Base-by-base conservation (phyloP, 2,329 filamentous ascomycete genomes). In the Penicillium sp. region DNA sequence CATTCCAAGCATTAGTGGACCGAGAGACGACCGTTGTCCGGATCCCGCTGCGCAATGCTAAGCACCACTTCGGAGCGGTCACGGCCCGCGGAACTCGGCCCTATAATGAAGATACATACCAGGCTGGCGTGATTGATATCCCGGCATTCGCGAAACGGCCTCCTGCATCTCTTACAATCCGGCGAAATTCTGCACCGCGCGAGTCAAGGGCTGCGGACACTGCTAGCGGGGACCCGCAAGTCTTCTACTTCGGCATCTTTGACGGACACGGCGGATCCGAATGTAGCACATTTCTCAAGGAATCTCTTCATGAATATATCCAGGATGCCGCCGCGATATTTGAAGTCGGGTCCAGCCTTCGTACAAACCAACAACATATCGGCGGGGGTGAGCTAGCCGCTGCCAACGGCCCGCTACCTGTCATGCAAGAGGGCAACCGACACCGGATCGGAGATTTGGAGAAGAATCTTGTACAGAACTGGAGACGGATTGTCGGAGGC, bases 191-290 rank as follows among this genome's bases (percentile, higher is more conserved):
- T 23, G 38, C 58, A 9, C 54, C 58, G 78, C 56, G 85, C 85
- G 72, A 85, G 82, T 45, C 89, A 82, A 23, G 84, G 80, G 72
- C 59, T 9, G 89, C 90, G 6, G 88, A 89, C 52, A 88, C 86
- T 59, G 84, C 88, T 1, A 88, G 84, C 57, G 93, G 93, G 2
- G 93, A 97, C 67, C 93, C 93, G 1, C 93, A 97, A 69, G 87
- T 97, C 31, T 99, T 99, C 73, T 99, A 97, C 72, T 99, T 96
- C 79, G 92, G 84, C 1, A 86, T 97, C 1, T 99, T 97, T 66
- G 94, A 99, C 72, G 94, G 94, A 2, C 94, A 99, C 74, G 94
- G 94, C 9, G 94, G 94, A 18, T 82, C 79, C 18, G 89, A 96
- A 70, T 97, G 94, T 71, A 91, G 90, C 54, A 85, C 87, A 16